Evolutionary conservation across 805 yeast species (phyloP).

Genomic region (Candida tammaniensis): DNA sequence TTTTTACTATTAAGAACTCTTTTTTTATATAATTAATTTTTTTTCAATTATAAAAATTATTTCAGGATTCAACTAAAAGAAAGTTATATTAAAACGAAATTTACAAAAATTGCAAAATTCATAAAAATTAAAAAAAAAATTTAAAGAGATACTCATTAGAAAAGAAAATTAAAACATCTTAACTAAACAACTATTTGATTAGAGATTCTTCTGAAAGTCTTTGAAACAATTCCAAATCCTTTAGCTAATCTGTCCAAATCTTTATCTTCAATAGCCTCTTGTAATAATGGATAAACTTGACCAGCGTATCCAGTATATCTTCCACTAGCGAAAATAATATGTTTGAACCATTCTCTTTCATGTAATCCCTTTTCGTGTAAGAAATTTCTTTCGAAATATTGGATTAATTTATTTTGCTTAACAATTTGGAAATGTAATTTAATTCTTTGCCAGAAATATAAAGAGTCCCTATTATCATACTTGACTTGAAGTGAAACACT

Average conservation of each 20-base stretch:
- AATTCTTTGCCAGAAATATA: conserved; percentile 35
- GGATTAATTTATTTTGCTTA: conserved; percentile 34
- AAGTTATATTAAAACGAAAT: too few species aligned
- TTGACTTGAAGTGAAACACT: conserved; percentile 26
- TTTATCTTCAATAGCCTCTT: conserved; percentile 49
- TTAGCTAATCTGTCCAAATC: conserved; percentile 43
- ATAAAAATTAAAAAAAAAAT: conserved; percentile 1
- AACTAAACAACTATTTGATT: conserved; percentile 1
- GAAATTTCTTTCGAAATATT: conserved; percentile 54
- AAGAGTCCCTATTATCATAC: conserved; percentile 27
- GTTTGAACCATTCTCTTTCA: conserved; percentile 60
- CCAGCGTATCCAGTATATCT: conserved; percentile 49
- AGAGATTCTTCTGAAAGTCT: conserved; percentile 30
- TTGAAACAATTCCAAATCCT: conserved; percentile 45
- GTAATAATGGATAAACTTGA: conserved; percentile 56
- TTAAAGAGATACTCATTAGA: too few species aligned
- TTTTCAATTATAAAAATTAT: not conserved
- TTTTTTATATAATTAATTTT: not conserved
- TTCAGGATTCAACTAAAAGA: too few species aligned
- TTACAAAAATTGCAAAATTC: not conserved
- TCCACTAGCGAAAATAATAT: conserved; percentile 61
- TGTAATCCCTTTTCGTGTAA: conserved; percentile 45
- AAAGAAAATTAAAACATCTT: conserved; percentile 1
- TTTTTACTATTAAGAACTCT: not conserved
- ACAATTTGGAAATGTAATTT: conserved; percentile 28